phyloP scores from a whole-genome alignment of 2,329 filamentous ascomycete genomes.

The Phialophora chinensis region DNA sequence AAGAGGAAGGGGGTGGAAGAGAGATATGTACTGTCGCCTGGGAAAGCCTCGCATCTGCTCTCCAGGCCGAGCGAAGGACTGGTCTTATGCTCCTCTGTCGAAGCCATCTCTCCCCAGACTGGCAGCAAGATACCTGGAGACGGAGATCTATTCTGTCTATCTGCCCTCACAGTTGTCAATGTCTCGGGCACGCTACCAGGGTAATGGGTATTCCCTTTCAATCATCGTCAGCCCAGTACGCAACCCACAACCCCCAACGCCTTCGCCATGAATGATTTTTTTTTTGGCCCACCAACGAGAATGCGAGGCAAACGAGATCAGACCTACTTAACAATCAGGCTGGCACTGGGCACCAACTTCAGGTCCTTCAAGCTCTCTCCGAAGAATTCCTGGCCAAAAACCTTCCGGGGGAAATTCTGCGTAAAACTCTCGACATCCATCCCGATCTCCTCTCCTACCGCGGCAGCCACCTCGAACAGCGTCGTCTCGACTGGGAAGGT shows the following conservation, averaged over 20 bases:
- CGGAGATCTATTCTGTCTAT: constrained; percentile 1
- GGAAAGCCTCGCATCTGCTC: not conserved
- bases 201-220: constrained; percentile 38
- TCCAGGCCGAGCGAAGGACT: not conserved
- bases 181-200: constrained; percentile 30
- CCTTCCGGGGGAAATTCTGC: constrained; percentile 85
- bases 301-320: constrained; percentile 14
- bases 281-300: not conserved
- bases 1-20: no score
- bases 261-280: constrained; percentile 22
- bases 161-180: not conserved
- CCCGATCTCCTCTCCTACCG: constrained; percentile 73
- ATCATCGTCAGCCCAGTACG: constrained; percentile 32
- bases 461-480: constrained; percentile 86
- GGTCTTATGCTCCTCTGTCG: no score
- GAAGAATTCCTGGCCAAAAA: constrained; percentile 76
- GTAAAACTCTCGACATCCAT: constrained; percentile 75
- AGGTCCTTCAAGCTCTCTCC: constrained; percentile 92
- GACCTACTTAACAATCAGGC: constrained; percentile 70
- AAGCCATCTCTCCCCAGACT: not conserved
- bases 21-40: not conserved
- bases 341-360: constrained; percentile 87
- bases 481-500: constrained; percentile 88
- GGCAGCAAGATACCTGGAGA: not conserved
- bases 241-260: constrained; percentile 17